Evolutionary conservation across 345 rosid species (phyloP), one percentile per base, ranked within the genome.

Genomic region (Pistacia atlantica): DNA sequence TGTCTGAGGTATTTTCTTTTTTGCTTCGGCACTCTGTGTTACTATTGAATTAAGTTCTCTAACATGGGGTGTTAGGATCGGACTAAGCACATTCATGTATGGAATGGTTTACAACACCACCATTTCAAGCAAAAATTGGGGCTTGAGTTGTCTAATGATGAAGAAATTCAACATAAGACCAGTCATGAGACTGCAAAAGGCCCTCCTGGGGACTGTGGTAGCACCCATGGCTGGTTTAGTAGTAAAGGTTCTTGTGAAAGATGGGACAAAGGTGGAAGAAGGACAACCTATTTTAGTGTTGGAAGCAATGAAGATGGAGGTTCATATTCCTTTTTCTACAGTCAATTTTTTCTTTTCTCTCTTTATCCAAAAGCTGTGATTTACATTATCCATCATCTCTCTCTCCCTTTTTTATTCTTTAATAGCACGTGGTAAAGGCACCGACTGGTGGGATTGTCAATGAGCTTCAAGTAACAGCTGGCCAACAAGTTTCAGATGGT

Each of bases 291-390:
- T 93, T 20, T 73, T 95, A 74, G 97, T 95, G 80, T 78, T 95
- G 55, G 98, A 93, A 84, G 98, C 98, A 77, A 95, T 93, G 98
- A 95, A 95, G 87, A 95, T 95, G 98, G 99, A 95, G 99, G 98
- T 92, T 71, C 51, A 87, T 80, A 56, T 54, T 12, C 31, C 65
- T 62, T 45, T 74, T 13, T 38, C 66, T 70, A 58, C 51, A 42
- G 1, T 5, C 46, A 33, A 61, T 63, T 38, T 42, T 42, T 46
- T 59, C 1, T 9, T 70, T 78, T 20, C 20, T 46, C 63, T 5
- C 5, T 8, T 57, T 56, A 64, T 38, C 1, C 25, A 58, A 3
- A 73, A 74, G 25, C 57, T 55, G 58, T 63, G 60, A 71, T 71
- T 7, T 46, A 60, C 31, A 63, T 67, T 22, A 66, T 45, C 45